Percentiles rank a stretch among this genome's conserved stretches.
These are phyloP conservation scores for Nicotiana rustica DNA, from an alignment of 305 asterid species.

Conservation along the genomic window DNA sequence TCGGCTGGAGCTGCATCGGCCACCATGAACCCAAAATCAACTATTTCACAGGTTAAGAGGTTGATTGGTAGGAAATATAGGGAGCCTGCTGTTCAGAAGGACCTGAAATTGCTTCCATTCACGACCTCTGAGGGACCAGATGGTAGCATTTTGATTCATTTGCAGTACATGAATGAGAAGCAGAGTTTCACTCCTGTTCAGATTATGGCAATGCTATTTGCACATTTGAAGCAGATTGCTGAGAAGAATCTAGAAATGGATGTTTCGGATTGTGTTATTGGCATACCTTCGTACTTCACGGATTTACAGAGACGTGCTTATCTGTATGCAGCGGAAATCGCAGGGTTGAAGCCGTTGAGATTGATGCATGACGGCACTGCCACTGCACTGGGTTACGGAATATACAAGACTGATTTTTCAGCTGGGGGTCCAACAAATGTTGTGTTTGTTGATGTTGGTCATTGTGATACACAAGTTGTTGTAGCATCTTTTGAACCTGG, in stretches of 20 bases:
- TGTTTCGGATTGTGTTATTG: slow-evolving; percentile 77
- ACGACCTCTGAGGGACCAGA: slow-evolving; percentile 77
- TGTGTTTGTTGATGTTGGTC: slow-evolving; percentile 92
- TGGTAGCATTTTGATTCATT: slow-evolving; percentile 79
- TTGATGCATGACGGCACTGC: slow-evolving; percentile 98
- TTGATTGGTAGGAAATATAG: slow-evolving; percentile 72
- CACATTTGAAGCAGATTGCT: slow-evolving; percentile 75
- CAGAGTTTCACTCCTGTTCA: slow-evolving; percentile 79
- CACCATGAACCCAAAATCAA: slow-evolving; percentile 87
- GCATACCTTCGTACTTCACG: slow-evolving; percentile 86
- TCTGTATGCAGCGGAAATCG: slow-evolving; percentile 89
- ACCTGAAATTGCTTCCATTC: slow-evolving; percentile 73
- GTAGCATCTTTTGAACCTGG: slow-evolving; percentile 80
- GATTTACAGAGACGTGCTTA: slow-evolving; percentile 87
- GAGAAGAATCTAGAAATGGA: slow-evolving; percentile 75
- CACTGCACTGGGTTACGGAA: slow-evolving; percentile 89
- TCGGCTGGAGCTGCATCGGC: slow-evolving; percentile 94
- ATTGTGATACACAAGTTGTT: slow-evolving; percentile 91
- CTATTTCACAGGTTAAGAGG: slow-evolving; percentile 90
- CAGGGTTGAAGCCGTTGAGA: slow-evolving; percentile 78
- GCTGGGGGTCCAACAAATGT: slow-evolving; percentile 66
- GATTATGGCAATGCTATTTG: slow-evolving; percentile 83
- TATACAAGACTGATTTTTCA: slow-evolving; percentile 78
- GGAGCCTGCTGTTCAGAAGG: slow-evolving; percentile 74
- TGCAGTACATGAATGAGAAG: slow-evolving; percentile 65